Evolutionary conservation across 176 grass and related monocot genomes (phyloP).

Genomic region (Carex myosuroides): DNA sequence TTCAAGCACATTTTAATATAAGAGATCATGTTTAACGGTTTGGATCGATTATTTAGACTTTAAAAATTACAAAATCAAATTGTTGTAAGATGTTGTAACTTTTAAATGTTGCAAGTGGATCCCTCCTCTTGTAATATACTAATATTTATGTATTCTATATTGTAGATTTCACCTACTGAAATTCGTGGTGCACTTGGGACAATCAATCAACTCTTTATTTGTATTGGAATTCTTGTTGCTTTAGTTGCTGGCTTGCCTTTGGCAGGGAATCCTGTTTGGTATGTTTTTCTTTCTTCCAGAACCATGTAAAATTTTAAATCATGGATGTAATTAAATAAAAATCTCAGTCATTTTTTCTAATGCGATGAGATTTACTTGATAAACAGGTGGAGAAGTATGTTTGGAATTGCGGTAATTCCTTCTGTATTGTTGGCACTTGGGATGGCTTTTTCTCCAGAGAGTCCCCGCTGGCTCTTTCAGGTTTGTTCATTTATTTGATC

Average conservation of each 20-base stretch:
- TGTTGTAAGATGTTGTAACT: no score
- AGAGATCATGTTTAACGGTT: no score
- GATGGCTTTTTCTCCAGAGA: conserved; percentile 96
- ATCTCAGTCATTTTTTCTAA: background rate
- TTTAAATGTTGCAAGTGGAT: no score
- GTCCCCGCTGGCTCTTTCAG: conserved; percentile 98
- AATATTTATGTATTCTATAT: conserved; percentile 12
- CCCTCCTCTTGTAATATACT: background rate
- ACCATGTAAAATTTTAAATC: conserved; percentile 5
- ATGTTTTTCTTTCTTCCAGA: conserved; percentile 22
- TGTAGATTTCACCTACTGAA: conserved; percentile 98
- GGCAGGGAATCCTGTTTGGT: conserved; percentile 84
- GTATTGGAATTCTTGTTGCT: conserved; percentile 92
- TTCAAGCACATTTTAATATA: no score
- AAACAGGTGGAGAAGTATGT: conserved; percentile 98
- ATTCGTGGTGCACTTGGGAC: conserved; percentile 98
- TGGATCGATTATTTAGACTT: no score
- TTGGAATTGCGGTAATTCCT: conserved; percentile 64
- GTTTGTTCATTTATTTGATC: conserved; percentile 29
- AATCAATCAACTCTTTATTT: conserved; percentile 96
- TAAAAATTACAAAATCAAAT: no score
- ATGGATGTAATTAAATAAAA: background rate
- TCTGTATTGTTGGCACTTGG: conserved; percentile 81
- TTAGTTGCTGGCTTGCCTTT: conserved; percentile 90
- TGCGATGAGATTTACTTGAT: background rate